Evolutionary conservation across 1,284 basidiomycete species (phyloP), one percentile per base, ranked within the genome.

Genomic region (Pseudozyma thailandica): DNA sequence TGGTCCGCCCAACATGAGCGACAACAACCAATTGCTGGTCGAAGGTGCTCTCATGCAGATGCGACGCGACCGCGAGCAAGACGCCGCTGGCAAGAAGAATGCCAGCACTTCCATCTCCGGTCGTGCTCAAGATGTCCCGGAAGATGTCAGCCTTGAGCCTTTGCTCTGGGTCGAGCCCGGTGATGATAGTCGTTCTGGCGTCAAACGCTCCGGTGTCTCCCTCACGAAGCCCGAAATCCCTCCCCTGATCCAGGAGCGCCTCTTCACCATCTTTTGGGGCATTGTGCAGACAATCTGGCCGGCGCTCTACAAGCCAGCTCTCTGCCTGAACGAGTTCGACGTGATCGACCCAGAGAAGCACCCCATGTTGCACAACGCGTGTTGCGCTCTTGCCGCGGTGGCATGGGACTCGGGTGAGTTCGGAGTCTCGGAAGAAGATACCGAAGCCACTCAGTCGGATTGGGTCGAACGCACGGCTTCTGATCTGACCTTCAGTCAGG

Each of bases 341-440:
- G 45, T 62, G 16, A 72, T 74, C 41, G 64, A 69, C n/a, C 53
- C 64, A 4, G 56, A 76, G 25, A 57, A 65, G 41, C 66, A 74
- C 10, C 75, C 75, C 2, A 63, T 77, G 52, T 49, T 77, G 13
- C 65, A 69, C 64, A 77, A 77, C 27, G 65, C 74, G 8, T 60
- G 58, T 2, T 63, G 63, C 21, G 70, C 75, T 0, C 47, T 77
- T 10, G 69, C 75, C 2, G 66, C 74, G 3, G 52, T 55, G 15
- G 69, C 65, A 10, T 75, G 72, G 74, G 64, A 69, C 38, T 61
- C 65, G 28, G 60, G 64, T 42, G 60, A 69, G 25, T 59, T 48
- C n/a, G 56, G 55, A 21, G 44, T 59, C 2, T 63, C 57, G 8
- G 71, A 64, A 26, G 58, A 68, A 38, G 64, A 68, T 21, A 54